Evolutionary conservation across 495 filamentous ascomycete genomes (phyloP).

Genomic region (Aspergillus affinis): DNA sequence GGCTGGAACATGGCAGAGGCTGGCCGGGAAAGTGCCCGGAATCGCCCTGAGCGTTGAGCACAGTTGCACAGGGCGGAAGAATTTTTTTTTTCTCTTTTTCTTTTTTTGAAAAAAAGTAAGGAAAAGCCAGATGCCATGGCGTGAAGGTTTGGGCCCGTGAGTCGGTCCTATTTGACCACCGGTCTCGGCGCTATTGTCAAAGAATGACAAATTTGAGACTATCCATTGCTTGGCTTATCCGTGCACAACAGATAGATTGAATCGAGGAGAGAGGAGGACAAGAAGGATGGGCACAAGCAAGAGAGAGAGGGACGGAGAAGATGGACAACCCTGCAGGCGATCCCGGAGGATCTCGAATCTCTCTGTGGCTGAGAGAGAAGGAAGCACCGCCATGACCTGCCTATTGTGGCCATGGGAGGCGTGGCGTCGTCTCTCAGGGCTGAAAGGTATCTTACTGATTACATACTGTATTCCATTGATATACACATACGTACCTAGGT

Average conservation of each 20-base stretch:
- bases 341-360: neutral
- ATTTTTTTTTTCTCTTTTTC: neutral
- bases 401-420: neutral
- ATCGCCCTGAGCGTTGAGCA: constrained; percentile 10
- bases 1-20: constrained; percentile 11
- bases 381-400: constrained; percentile 1
- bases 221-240: constrained; percentile 7
- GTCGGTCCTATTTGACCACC: neutral
- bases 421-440: neutral
- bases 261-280: neutral
- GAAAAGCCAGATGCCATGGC: neutral
- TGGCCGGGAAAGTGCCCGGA: constrained; percentile 9
- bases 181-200: constrained; percentile 13
- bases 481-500: neutral
- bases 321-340: neutral
- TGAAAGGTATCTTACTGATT: neutral
- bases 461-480: neutral
- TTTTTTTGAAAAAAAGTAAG: neutral
- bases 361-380: constrained; percentile 4
- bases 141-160: neutral
- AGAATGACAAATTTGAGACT: constrained; percentile 20
- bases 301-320: too few species aligned
- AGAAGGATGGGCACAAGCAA: neutral
- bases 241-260: neutral
- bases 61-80: constrained; percentile 2